A percentile compares a stretch with the other conserved stretches of the same genome.
phyloP scores from a whole-genome alignment of 2,329 filamentous ascomycete genomes.

The Epichloe elymi region DNA sequence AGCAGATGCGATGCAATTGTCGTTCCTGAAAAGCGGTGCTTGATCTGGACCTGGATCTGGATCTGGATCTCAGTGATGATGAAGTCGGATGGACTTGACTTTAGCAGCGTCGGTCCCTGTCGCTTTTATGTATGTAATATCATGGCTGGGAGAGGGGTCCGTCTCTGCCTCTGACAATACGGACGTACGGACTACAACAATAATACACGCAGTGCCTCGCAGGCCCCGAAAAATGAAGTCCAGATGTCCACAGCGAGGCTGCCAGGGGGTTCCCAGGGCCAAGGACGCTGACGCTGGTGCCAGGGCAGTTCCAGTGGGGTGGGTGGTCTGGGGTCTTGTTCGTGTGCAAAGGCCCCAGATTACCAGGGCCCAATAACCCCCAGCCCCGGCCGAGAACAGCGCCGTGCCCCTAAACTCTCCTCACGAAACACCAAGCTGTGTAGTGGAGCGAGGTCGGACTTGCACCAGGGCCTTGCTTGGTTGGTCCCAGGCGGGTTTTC shows the following conservation, averaged over 20 bases:
- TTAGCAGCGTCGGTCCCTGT: slow-evolving; percentile 15
- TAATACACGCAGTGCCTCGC: not conserved
- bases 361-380: not conserved
- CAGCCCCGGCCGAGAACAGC: too few species aligned
- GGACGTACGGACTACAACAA: not conserved
- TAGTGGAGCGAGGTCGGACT: slow-evolving; percentile 5
- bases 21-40: not conserved
- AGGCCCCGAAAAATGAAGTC: not conserved
- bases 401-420: not conserved
- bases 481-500: not conserved
- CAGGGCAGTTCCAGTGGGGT: not conserved
- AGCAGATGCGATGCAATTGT: slow-evolving; percentile 3
- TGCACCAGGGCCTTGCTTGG: too few species aligned
- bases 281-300: not conserved
- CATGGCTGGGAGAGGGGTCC: slow-evolving; percentile 20
- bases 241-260: not conserved
- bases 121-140: slow-evolving; percentile 29
- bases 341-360: not conserved
- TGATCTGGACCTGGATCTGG: not conserved
- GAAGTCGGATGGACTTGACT: slow-evolving; percentile 12
- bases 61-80: slow-evolving; percentile 12
- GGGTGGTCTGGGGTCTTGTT: not conserved
- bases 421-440: not conserved
- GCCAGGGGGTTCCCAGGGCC: too few species aligned
- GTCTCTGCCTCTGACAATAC: too few species aligned